These are phyloP conservation scores for Yarrowia bubula DNA, from an alignment of 805 yeast species.

Conservation along the genomic window DNA sequence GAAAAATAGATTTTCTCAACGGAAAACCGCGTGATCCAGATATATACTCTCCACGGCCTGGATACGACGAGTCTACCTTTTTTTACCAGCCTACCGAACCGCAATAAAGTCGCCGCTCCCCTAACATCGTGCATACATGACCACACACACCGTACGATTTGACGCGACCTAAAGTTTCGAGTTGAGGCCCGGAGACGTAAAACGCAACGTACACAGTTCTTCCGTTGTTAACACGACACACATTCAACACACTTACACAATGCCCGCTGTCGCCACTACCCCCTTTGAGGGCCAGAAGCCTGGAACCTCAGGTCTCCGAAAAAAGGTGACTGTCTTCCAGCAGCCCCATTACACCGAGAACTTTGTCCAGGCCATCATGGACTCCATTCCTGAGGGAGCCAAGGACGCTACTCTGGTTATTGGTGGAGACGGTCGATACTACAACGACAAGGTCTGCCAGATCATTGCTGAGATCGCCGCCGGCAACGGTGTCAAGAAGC, in stretches of 20 bases:
- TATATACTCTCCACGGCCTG: no score
- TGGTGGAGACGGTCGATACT: conserved; percentile 97
- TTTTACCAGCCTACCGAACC: not conserved
- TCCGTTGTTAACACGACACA: not conserved
- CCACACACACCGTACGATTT: not conserved
- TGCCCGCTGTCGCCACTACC: conserved; percentile 53
- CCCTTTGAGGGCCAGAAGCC: conserved; percentile 92
- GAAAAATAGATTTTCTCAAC: no score
- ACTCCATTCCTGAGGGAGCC: conserved; percentile 88
- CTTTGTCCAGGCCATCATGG: conserved; percentile 82
- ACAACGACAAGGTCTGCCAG: conserved; percentile 77
- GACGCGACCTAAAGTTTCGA: conserved; percentile 8
- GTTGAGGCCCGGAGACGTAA: not conserved
- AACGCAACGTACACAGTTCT: conserved; percentile 3
- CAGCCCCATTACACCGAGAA: conserved; percentile 83
- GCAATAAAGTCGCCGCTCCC: not conserved
- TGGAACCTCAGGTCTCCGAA: conserved; percentile 95
- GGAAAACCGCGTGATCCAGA: no score
- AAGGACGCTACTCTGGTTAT: conserved; percentile 73
- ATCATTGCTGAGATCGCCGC: conserved; percentile 80
- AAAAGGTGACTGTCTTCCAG: conserved; percentile 83
- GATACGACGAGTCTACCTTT: not conserved
- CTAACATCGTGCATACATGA: conserved; percentile 17
- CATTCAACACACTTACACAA: not conserved
- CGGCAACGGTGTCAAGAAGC: conserved; percentile 83